Conservation (phyloP, 768 basidiomycete species). For the Suillus subluteus region DNA sequence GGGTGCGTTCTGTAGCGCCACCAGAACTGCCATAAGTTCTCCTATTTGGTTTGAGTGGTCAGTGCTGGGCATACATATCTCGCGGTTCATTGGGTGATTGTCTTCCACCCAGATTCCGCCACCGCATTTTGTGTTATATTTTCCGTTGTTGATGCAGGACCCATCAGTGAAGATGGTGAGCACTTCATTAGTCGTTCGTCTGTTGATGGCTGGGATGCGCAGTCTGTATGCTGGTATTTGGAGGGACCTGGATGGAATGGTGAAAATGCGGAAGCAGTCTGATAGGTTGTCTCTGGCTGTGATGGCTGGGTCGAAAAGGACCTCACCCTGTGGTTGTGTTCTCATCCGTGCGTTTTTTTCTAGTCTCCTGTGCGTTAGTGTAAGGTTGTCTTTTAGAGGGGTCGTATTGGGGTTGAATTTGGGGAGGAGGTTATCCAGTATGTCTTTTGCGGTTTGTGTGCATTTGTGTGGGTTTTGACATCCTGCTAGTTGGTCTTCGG, state of each 20-base stretch:
- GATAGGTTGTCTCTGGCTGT: not conserved
- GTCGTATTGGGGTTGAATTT: not conserved
- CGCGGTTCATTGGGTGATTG: not conserved
- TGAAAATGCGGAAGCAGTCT: constrained; percentile 1
- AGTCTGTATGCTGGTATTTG: not conserved
- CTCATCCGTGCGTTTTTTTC: constrained; percentile 7
- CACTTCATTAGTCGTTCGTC: rapidly evolving
- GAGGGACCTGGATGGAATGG: rapidly evolving
- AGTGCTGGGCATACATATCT: not conserved
- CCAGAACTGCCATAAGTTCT: constrained; percentile 14
- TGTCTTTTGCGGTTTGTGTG: not conserved
- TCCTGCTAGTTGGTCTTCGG: rapidly evolving
- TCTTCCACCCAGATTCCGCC: constrained; percentile 14
- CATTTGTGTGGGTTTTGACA: constrained; percentile 6
- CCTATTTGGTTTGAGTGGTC: constrained; percentile 20
- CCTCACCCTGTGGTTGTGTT: not conserved
- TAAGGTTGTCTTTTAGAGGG: not conserved
- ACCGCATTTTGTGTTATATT: constrained; percentile 21
- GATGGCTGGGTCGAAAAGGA: constrained; percentile 5
- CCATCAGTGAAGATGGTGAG: constrained; percentile 28
- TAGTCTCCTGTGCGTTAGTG: constrained; percentile 5
- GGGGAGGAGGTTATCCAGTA: not conserved
- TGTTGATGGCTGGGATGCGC: not conserved
- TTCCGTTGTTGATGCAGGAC: constrained; percentile 24
- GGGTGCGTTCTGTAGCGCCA: not conserved